Evolutionary conservation across 768 basidiomycete genomes (phyloP).

Genomic region (Suillus subluteus): DNA sequence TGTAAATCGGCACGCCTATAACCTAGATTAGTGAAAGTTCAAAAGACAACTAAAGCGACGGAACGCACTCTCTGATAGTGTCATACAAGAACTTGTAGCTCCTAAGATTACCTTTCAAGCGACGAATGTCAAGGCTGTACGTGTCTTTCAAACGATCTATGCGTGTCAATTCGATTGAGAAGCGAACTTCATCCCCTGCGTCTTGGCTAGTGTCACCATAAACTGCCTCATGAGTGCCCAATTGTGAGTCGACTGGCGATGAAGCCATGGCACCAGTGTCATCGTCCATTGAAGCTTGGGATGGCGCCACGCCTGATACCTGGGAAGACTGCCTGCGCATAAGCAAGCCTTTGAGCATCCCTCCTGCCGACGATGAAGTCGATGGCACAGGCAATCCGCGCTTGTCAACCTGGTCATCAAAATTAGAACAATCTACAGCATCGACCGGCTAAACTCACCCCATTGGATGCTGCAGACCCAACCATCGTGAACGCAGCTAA

Average conservation of each 20-base stretch:
- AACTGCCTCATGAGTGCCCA: constrained; percentile 49
- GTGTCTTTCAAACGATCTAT: constrained; percentile 89
- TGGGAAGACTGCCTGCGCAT: constrained; percentile 93
- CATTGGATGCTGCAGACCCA: constrained; percentile 83
- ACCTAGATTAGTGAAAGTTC: constrained; percentile 15
- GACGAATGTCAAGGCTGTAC: constrained; percentile 88
- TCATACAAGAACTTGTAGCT: constrained; percentile 94
- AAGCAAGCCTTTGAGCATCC: constrained; percentile 85
- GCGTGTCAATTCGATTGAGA: constrained; percentile 92
- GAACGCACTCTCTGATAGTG: constrained; percentile 78
- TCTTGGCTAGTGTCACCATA: constrained; percentile 86
- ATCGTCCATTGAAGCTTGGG: constrained; percentile 54
- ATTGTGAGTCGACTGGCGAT: constrained; percentile 41
- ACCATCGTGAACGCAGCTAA: constrained; percentile 78
- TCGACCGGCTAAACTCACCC: constrained; percentile 55
- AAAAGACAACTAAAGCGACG: constrained; percentile 11
- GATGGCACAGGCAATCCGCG: constrained; percentile 87
- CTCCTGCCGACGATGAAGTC: constrained; percentile 67
- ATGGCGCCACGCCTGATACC: constrained; percentile 45
- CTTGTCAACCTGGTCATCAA: constrained; percentile 70
- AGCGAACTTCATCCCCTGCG: constrained; percentile 93
- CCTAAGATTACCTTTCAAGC: constrained; percentile 90
- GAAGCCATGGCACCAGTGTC: constrained; percentile 29
- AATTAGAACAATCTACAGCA: constrained; percentile 16
- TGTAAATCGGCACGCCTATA: constrained; percentile 42